A percentile compares a stretch with the other conserved stretches of the same genome.
phyloP scores from a whole-genome alignment of 2,329 filamentous ascomycete species.

The Claviceps purpurea region DNA sequence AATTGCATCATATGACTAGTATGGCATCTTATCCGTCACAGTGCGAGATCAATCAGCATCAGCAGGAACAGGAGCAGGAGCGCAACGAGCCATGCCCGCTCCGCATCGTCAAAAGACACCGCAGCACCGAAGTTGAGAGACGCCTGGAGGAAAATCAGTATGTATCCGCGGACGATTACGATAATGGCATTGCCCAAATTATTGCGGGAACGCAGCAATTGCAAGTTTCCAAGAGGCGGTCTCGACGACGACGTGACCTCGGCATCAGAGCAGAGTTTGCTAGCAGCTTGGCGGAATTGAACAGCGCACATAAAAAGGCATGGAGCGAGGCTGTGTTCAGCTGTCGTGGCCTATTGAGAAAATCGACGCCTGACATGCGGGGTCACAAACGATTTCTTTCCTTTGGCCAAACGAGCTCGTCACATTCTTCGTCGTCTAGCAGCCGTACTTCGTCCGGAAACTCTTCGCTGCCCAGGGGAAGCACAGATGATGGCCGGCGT shows the following conservation, averaged over 20 bases:
- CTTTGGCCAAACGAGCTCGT: slow-evolving; percentile 2
- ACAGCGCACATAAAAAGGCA: slow-evolving; percentile 1
- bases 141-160: neutral
- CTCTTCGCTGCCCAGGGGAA: neutral
- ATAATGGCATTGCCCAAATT: slow-evolving; percentile 1
- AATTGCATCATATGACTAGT: slow-evolving; percentile 5
- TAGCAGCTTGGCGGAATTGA: slow-evolving; percentile 6
- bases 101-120: slow-evolving; percentile 32
- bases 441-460: slow-evolving; percentile 1
- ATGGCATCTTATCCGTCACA: slow-evolving; percentile 21
- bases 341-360: slow-evolving; percentile 8
- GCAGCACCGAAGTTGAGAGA: neutral
- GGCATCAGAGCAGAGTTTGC: neutral
- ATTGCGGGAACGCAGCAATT: slow-evolving; percentile 2
- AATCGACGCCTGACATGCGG: slow-evolving; percentile 5
- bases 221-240: slow-evolving; percentile 7
- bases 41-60: neutral
- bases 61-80: neutral
- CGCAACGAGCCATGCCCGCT: slow-evolving; percentile 30
- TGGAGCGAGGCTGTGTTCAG: slow-evolving; percentile 8
- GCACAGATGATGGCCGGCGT: neutral
- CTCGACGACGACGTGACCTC: neutral
- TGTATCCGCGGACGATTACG: neutral
- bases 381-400: slow-evolving; percentile 3
- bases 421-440: slow-evolving; percentile 1